Conservation (phyloP, 139 green algal genomes). For the Asterochloris sp. region DNA sequence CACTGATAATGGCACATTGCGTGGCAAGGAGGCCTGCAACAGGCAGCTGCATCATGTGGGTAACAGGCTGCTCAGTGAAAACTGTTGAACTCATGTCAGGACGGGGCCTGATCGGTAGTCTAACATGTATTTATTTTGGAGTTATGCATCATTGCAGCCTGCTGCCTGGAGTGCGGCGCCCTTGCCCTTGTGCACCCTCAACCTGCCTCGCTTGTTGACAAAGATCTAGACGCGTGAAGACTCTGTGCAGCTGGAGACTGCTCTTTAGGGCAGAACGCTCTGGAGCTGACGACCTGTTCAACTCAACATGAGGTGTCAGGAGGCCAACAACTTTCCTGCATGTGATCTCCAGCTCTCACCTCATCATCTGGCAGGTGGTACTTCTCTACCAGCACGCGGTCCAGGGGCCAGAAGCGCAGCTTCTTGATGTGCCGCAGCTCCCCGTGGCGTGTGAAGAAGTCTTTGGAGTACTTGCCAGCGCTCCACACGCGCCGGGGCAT, state of each 20-base stretch:
- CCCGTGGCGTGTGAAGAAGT: slow-evolving; percentile 91
- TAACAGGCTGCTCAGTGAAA: slow-evolving; percentile 23
- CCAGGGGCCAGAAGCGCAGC: slow-evolving; percentile 90
- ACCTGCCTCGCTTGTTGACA: too few relatives aligned
- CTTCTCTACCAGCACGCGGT: slow-evolving; percentile 89
- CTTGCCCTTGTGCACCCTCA: too few relatives aligned
- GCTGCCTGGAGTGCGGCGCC: too few relatives aligned
- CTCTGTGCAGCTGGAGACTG: too few relatives aligned
- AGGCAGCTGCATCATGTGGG: neutral
- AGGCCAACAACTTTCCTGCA: too few relatives aligned
- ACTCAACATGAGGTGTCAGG: too few relatives aligned
- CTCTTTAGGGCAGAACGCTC: too few relatives aligned
- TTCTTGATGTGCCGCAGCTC: slow-evolving; percentile 90
- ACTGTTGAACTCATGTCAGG: slow-evolving; percentile 31
- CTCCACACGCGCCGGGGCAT: slow-evolving; percentile 75
- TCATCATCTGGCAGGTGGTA: slow-evolving; percentile 82
- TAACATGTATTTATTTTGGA: slow-evolving; percentile 29
- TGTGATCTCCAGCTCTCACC: slow-evolving; percentile 35
- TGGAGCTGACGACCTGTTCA: too few relatives aligned
- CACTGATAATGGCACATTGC: neutral
- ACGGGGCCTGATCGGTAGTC: slow-evolving; percentile 24
- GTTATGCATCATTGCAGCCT: too few relatives aligned
- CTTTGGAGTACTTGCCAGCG: slow-evolving; percentile 66
- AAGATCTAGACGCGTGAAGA: too few relatives aligned
- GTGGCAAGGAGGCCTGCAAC: neutral